Evolutionary conservation across 331 rosid species (phyloP), one percentile per base, ranked within the genome.

Genomic region (Cydonia oblonga): DNA sequence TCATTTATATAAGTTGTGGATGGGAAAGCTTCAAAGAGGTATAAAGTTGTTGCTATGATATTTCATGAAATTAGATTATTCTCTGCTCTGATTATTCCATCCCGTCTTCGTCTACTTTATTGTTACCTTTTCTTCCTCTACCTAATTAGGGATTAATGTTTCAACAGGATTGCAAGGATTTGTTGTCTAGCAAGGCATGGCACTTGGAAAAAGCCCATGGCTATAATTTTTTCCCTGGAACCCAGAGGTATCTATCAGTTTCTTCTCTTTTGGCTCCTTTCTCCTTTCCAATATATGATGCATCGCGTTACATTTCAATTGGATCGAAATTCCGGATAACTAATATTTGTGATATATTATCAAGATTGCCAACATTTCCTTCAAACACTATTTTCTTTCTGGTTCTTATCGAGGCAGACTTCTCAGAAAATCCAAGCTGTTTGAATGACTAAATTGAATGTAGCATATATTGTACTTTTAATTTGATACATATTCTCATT

Each of bases 1-100:
- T 93, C 65, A 86, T 93, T 74, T 93, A 93, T 72, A 91, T 93
- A 79, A 93, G 98, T 77, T 93, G 98, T 73, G 98, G 98, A 75
- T 93, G 97, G 98, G 96, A 93, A 85, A 93, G 96, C 82, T 93
- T 93, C 87, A 93, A 91, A 82, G 90, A 93, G 97, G 98, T 93
- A 85, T 64, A 28, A 28, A 62, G 28, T 35, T 35, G 29, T 32
- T 15, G 74, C 20, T 20, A 42, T 22, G 15, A 33, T 60, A 66
- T 60, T 57, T 29, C 46, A 20, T 60, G 24, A 62, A 44, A 67
- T 32, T 20, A 67, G 25, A 68, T 44, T 65, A 60, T 60, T 84
- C 75, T 9, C 1, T 38, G 13, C 24, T 61, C 33, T 58, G 13
- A 46, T 33, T 56, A 0, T 62, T 44, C 40, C 35, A 35, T 24